Evolutionary conservation across 306 rosid species (phyloP), one percentile per base, ranked within the genome.

Genomic region (Citrullus mucosospermus): DNA sequence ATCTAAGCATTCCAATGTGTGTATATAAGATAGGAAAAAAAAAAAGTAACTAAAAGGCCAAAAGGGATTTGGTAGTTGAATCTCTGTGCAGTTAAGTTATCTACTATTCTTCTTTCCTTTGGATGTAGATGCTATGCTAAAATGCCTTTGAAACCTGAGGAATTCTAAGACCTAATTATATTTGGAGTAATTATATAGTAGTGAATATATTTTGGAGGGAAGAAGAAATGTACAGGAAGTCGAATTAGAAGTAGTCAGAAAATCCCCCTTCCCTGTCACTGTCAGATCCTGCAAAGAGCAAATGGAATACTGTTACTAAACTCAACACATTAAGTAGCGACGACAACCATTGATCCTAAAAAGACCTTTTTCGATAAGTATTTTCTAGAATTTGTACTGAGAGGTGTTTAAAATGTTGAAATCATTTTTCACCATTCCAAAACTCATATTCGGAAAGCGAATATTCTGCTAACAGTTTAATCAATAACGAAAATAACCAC

Each of bases 211-310:
- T 44, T 82, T 53, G 83, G 83, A 85, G 82, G 57, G 78, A 80
- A 79, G 63, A 74, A 74, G 79, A 80, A 85, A 68, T 74, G 59
- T 77, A 82, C 83, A 84, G 80, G 68, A 81, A 65, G 76, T 79
- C 82, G 84, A 78, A 83, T 90, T 84, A 94, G 91, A 94, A 94
- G 90, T 80, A 86, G 85, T 90, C 98, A 78, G 91, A 96, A 85
- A 94, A 94, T 77, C 94, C 81, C 70, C 96, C 92, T 78, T 86
- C 96, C 87, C 86, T 85, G 57, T 80, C 89, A 85, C 84, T 82
- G 87, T 86, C 96, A 76, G 85, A 81, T 87, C 96, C 97, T 92
- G 96, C 92, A 87, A 48, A 83, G 83, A 54, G 84, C 78, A 81
- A 79, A 85, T 67, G 58, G 48, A 69, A 63, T 22, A 69, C 34